Evolutionary conservation across 192 early-diverging fungal species (phyloP), one percentile per base, ranked within the genome.

Genomic region (Umbelopsis ramanniana): DNA sequence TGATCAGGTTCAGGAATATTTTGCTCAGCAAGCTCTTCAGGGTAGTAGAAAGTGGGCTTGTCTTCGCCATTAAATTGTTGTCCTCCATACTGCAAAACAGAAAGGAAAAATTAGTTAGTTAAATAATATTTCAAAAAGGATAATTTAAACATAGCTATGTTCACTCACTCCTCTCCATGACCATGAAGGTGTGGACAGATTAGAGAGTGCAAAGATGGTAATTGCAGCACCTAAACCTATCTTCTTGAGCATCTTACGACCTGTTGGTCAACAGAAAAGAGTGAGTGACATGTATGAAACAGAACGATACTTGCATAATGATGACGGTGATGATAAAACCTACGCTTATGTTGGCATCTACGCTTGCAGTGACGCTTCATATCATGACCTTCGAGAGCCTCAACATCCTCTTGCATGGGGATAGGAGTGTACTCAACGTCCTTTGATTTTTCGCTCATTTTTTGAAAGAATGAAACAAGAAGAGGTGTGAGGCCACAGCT

Each of bases 261-360:
- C 57, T 63, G n/a, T 14, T n/a, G 57, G 11, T 63, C 48, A 63
- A 14, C 14, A 37, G 53, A 54, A 54, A 26, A 54, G 53, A 54
- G 57, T 63, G 57, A 63, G 57, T 19, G 33, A 19, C 33, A 35
- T 14, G 57, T 15, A 29, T 19, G 26, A 29, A 63, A 17, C 14
- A 7, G 37, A 2, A 6, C 14, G 19, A 63, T 63, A 63, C 33
- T 29, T 63, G 57, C 57, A 63, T 22, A 29, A 29, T 29, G 29
- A 29, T 29, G 57, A 63, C 4, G 33, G 33, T 14, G 29, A 63
- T 63, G 33, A 35, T 5, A 7, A 37, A 35, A 37, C 57, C 26
- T 63, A 63, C 57, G 57, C 29, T 63, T 63, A 63, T 35, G 57
- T 63, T 26, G 33, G 57, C 57, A 63, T 19, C 35, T 63, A 19